Evolutionary conservation across 2,329 filamentous ascomycete species (phyloP).

Genomic region (Fusarium decemcellulare): DNA sequence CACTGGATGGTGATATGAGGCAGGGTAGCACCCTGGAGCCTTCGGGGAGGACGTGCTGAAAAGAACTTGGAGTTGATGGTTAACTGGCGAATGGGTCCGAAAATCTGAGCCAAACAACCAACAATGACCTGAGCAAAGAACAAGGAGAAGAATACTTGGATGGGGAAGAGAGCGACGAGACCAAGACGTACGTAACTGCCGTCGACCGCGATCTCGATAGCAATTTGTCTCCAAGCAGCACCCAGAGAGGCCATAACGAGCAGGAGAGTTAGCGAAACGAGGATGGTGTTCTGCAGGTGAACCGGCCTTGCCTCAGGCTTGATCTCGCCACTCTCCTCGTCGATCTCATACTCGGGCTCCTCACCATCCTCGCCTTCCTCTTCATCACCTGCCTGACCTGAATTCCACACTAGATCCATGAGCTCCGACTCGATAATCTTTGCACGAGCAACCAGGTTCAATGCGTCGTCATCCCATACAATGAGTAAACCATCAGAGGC

Average conservation of each 20-base stretch:
- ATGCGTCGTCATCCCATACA: constrained; percentile 87
- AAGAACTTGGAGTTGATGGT: constrained; percentile 85
- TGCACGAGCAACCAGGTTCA: constrained; percentile 78
- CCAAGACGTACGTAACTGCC: constrained; percentile 73
- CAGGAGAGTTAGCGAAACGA: constrained; percentile 76
- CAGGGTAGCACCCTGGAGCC: constrained; percentile 69
- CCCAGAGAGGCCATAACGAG: constrained; percentile 77
- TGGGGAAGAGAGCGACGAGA: constrained; percentile 75
- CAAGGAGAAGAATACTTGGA: constrained; percentile 85
- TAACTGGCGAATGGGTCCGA: constrained; percentile 82
- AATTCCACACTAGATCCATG: constrained; percentile 83
- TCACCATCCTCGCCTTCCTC: constrained; percentile 64
- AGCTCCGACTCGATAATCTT: constrained; percentile 82
- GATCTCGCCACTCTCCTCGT: constrained; percentile 79
- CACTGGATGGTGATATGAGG: constrained; percentile 88
- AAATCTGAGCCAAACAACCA: constrained; percentile 80
- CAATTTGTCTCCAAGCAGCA: constrained; percentile 78
- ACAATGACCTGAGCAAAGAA: constrained; percentile 87
- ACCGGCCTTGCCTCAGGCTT: constrained; percentile 76
- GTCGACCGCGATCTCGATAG: constrained; percentile 78
- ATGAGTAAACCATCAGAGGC: constrained; percentile 78
- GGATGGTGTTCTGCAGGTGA: constrained; percentile 77
- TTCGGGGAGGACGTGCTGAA: constrained; percentile 77
- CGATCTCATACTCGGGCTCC: constrained; percentile 69
- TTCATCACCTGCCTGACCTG: constrained; percentile 68